Evolutionary conservation across 2,329 filamentous ascomycete genomes (phyloP), one percentile per base, ranked within the genome.

Genomic region (Tolypocladium amazonense): DNA sequence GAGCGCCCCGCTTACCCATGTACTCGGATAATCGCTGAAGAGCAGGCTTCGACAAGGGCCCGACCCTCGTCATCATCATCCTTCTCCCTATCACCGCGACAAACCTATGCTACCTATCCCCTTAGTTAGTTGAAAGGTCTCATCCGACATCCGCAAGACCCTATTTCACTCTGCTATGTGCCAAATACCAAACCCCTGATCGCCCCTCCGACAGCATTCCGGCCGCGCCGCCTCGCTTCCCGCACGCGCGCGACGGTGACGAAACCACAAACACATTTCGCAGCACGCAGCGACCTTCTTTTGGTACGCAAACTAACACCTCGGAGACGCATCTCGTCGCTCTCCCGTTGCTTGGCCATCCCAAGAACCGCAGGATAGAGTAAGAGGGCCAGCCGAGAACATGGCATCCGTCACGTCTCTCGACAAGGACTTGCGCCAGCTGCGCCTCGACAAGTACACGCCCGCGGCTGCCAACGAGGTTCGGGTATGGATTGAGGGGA

Each of bases 341-440:
- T 25, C 12, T 14, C 1, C 33, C 6, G 50, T 53, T 11, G 50
- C 50, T n/a, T 20, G 9, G 12, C 30, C 50, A 35, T 35, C 50
- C n/a, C 23, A 5, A 8, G 30, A n/a, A 14, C 9, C 50, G 37
- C 57, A n/a, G 2, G 14, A 39, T 23, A 56, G 7, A 27, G 35
- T 41, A n/a, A 15, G 45, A 25, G 33, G 15, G 25, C 9, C 9
- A 9, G 30, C 23, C 43, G 33, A 18, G 55, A 71, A 59, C 63
- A 97, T 97, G 93, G 92, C 93, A 67, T 96, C 93, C 45, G 93
- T 97, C 38, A 84, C 90, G 64, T 96, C 91, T 64, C 80, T 99
- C 62, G 94, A 97, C 76, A 93, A 93, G 75, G 94, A 99, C 79
- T 82, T 99, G 85, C 90, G 90, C 81, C 92, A 87, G 73, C 76